Base-by-base conservation (phyloP, 768 basidiomycete species). In the Mycena vulgaris region DNA sequence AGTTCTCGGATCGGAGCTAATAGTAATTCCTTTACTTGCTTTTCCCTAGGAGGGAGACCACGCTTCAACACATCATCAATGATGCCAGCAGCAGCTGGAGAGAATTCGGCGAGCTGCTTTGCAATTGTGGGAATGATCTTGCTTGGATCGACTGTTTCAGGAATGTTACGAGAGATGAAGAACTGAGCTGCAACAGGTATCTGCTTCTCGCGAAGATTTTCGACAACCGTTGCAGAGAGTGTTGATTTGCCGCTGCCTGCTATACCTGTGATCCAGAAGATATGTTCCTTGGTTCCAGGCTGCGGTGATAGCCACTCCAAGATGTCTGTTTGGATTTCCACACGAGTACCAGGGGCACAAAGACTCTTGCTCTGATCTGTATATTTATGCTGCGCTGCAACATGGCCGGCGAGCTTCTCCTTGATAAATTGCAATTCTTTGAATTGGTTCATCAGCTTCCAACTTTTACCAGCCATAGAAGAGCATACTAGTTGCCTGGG, bases 301-400 rank as follows among this genome's bases (percentile, higher is more conserved):
- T 40, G 21, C 25, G 61, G 37, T 28, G 37, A 63, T 64, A 64
- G 63, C 63, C 63, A 64, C 21, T 27, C 0, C 40, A 3, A 0
- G 40, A 55, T 64, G 0, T 53, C 40, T 10, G 10, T 8, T 27
- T 56, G 39, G 40, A 64, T 55, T 47, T 56, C 31, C 40, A 45
- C 30, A 21, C 63, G 63, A 64, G 63, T 64, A 33, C 28, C 30
- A 11, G 8, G 17, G 25, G 52, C 62, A 49, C 62, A 63, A 53
- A 63, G 40, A 64, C 4, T 63, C 61, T 63, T 63, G 61, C 61
- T 52, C 62, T 52, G 62, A 63, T 63, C 62, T 63, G 62, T 63
- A 63, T 0, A 49, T 62, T 62, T 14, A 51, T 62, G 60, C 60
- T 49, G 1, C n/a, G 60, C 16, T 52, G 61, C 63, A 64, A 60